These are phyloP conservation scores for Mycena sp. DNA, from an alignment of 1,284 basidiomycete genomes.

Conservation along the genomic window DNA sequence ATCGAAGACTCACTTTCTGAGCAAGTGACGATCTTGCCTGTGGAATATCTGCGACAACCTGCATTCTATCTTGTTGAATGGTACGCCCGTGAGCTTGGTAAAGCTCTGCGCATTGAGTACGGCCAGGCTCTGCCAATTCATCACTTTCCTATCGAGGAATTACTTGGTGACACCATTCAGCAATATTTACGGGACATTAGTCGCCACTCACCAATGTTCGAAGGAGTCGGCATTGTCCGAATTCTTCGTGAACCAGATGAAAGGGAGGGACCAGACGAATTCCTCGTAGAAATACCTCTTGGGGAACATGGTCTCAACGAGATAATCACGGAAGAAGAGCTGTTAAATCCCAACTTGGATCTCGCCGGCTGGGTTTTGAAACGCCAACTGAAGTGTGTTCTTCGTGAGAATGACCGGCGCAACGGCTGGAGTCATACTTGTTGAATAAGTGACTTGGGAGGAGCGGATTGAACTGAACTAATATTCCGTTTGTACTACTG, in stretches of 20 bases:
- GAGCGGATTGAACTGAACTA: too few species aligned
- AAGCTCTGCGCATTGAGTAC: background rate
- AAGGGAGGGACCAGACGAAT: too few species aligned
- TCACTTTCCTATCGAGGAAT: conserved; percentile 1
- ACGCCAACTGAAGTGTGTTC: background rate
- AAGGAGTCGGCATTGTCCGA: background rate
- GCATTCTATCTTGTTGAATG: background rate
- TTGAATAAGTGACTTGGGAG: too few species aligned
- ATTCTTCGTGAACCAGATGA: too few species aligned
- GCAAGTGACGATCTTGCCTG: background rate
- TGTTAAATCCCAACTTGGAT: conserved; percentile 1
- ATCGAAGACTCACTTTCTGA: background rate
- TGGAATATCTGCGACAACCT: background rate
- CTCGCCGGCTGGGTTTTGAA: background rate
- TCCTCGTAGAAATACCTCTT: background rate
- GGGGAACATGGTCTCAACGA: background rate
- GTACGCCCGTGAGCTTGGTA: background rate
- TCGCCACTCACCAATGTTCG: background rate
- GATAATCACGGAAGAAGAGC: background rate
- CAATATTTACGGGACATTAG: background rate
- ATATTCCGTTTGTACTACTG: too few species aligned
- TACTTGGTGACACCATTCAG: background rate
- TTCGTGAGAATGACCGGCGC: background rate
- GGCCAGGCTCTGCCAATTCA: background rate
- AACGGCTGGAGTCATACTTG: background rate